Conservation (phyloP, 2,329 filamentous ascomycete genomes). For the Coniochaeta hoffmannii region DNA sequence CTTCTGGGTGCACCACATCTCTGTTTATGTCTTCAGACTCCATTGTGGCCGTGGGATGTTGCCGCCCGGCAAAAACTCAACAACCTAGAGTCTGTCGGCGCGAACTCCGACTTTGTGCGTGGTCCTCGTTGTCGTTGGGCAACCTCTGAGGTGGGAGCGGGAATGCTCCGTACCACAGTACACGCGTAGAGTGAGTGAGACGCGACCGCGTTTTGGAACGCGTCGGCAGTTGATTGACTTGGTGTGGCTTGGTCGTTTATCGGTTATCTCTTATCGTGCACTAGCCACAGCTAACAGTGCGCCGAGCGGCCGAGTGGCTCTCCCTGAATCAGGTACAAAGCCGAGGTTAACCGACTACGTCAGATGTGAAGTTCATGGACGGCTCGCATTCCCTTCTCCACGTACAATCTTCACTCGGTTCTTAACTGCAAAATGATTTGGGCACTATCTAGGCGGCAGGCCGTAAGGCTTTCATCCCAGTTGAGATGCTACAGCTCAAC, state of each 20-base stretch:
- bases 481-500: slow-evolving; percentile 63
- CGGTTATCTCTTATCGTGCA: neutral
- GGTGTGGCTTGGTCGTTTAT: neutral
- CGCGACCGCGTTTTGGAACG: neutral
- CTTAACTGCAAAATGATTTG: neutral
- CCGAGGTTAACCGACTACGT: slow-evolving; percentile 1
- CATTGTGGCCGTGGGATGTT: slow-evolving; percentile 31
- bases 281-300: neutral
- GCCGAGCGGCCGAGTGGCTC: no score
- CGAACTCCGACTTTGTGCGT: neutral
- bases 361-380: neutral
- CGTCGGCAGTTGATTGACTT: neutral
- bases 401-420: neutral
- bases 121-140: neutral
- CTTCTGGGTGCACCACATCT: slow-evolving; percentile 78
- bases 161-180: slow-evolving; percentile 1
- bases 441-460: slow-evolving; percentile 9
- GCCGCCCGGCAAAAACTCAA: neutral
- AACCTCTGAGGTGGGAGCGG: neutral
- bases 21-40: slow-evolving; percentile 42
- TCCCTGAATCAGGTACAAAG: neutral
- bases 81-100: neutral
- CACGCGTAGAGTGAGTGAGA: neutral
- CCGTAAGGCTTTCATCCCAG: slow-evolving; percentile 27
- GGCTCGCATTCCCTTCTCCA: neutral